phyloP scores from a whole-genome alignment of 2,329 filamentous ascomycete species.

The Paraphoma sp. region DNA sequence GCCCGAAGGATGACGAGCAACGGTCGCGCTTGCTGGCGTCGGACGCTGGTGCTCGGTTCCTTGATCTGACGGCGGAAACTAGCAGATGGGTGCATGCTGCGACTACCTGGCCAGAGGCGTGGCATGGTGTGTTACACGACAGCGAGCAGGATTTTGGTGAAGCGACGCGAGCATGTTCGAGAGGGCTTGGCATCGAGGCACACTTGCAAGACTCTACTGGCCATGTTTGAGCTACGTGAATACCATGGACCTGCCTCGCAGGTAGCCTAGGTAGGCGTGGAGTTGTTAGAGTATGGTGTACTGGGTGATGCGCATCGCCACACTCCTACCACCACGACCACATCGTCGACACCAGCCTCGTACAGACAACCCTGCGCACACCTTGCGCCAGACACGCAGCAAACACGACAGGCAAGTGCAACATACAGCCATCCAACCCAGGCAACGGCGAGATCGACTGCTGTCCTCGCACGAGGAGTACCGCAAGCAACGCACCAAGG shows the following conservation, averaged over 20 bases:
- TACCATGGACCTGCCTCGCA: background rate
- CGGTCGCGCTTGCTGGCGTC: slow-evolving; percentile 22
- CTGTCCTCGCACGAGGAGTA: slow-evolving; percentile 5
- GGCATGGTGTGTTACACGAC: slow-evolving; percentile 43
- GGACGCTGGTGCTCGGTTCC: slow-evolving; percentile 5
- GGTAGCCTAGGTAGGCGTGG: no score
- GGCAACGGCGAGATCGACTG: slow-evolving; percentile 5
- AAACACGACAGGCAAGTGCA: slow-evolving; percentile 3
- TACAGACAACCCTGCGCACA: slow-evolving; percentile 4
- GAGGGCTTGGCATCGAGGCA: slow-evolving; percentile 20
- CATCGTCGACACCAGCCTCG: background rate
- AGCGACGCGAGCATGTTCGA: slow-evolving; percentile 8
- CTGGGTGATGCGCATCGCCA: background rate
- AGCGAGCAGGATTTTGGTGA: slow-evolving; percentile 25
- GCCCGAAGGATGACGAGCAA: slow-evolving; percentile 28
- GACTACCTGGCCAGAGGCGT: slow-evolving; percentile 33
- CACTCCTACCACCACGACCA: background rate
- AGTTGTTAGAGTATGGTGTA: background rate
- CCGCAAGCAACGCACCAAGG: slow-evolving; percentile 5
- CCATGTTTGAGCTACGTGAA: background rate
- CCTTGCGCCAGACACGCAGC: slow-evolving; percentile 5
- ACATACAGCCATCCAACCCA: slow-evolving; percentile 8
- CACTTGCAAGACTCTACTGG: background rate
- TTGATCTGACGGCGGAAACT: slow-evolving; percentile 46
- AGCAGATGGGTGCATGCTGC: slow-evolving; percentile 37